Conservation (phyloP, 2,329 filamentous ascomycete genomes). For the Oidium heveae region DNA sequence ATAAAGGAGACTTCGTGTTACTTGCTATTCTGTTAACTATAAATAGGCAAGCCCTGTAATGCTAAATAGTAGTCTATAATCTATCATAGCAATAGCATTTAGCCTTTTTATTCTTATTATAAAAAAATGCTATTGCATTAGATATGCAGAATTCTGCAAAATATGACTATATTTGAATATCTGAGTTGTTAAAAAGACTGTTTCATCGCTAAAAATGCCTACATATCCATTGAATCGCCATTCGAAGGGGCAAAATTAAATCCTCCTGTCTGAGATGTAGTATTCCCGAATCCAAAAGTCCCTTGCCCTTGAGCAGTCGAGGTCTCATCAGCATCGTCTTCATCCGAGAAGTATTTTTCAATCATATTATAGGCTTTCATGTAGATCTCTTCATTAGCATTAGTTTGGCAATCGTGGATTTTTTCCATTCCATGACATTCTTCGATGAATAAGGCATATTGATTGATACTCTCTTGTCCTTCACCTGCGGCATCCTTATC, state of each 20-base stretch:
- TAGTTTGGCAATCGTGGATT: conserved; percentile 99
- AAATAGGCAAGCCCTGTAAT: no score
- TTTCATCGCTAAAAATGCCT: conserved; percentile 13
- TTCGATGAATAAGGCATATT: conserved; percentile 93
- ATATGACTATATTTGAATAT: no score
- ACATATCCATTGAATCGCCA: conserved; percentile 52
- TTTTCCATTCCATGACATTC: conserved; percentile 99
- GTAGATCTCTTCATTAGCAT: conserved; percentile 99
- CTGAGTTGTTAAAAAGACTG: no score
- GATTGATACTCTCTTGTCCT: conserved; percentile 62
- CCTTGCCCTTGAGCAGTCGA: conserved; percentile 39
- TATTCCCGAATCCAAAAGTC: conserved; percentile 57
- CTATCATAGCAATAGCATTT: no score
- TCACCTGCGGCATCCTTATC: conserved; percentile 77
- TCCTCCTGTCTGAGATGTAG: conserved; percentile 42
- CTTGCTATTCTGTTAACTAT: no score
- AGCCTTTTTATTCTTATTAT: no score
- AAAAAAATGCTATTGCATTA: no score
- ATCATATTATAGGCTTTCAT: conserved; percentile 99
- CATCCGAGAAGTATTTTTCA: conserved; percentile 99
- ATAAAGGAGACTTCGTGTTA: no score
- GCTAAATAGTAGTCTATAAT: no score
- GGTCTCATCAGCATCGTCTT: conserved; percentile 53
- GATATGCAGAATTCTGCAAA: no score
- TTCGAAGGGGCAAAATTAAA: conserved; percentile 85